Base-by-base conservation (phyloP, 805 yeast species). In the Myxozyma sirexii region DNA sequence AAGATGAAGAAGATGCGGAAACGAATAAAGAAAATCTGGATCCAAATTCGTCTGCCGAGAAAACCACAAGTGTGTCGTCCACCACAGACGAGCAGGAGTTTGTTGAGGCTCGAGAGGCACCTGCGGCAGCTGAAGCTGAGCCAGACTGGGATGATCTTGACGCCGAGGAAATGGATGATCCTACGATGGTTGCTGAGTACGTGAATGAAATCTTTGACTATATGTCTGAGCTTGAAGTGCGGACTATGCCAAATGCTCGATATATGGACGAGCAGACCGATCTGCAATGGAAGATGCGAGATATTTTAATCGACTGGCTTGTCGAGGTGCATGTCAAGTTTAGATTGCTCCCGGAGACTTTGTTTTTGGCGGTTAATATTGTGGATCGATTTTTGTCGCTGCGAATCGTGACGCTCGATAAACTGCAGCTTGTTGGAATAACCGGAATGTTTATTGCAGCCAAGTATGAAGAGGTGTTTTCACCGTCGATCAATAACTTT, bases 291-390 rank as follows among this genome's bases (percentile, higher is more conserved):
- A 86, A 87, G 59, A 88, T 90, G 86, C 83, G 99, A 71, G 78
- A 88, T 54, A 91, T 90, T 5, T 78, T 93, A 59, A 79, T 93
- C 29, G 97, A 92, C 74, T 93, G 98, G 98, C 83, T 93, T 33
- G 96, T 93, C n/a, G 96, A 93, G 74, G 96, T 91, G n/a, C 99
- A 93, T 76, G 81, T 84, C 56, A 80, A 96, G 66, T 92, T 92
- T 73, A 88, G 89, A 70, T 77, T 93, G 61, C 78, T 93, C 46
- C 97, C 98, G 0, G 99, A 93, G 74, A 94, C 98, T 0, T 78
- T 93, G 59, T 93, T 82, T 71, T 78, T 93, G 60, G 86, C 97
- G 2, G 86, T 93, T 29, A 93, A 93, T 75, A 85, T 90, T 67
- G 87, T 93, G 63, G 99, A 93, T 75, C 80, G 99, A 61, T 92